These are phyloP conservation scores for Aspergillus eucalypticola DNA, from an alignment of 2,329 filamentous ascomycete genomes.

Conservation along the genomic window DNA sequence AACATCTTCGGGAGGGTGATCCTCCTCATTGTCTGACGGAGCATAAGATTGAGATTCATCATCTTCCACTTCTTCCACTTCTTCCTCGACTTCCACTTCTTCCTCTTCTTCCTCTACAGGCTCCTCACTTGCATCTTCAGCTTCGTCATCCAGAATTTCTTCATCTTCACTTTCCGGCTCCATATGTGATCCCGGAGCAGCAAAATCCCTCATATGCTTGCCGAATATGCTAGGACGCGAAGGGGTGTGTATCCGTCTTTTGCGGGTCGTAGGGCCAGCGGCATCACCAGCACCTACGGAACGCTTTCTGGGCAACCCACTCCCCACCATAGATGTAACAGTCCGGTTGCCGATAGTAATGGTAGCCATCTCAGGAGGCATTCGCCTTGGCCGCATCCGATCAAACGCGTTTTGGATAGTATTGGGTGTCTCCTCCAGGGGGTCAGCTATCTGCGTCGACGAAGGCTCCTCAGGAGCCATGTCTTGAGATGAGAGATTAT, in stretches of 20 bases:
- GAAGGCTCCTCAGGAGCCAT: constrained; percentile 14
- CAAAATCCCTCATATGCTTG: constrained; percentile 53
- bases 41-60: constrained; percentile 11
- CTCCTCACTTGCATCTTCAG: constrained; percentile 24
- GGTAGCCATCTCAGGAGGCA: constrained; percentile 65
- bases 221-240: constrained; percentile 45
- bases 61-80: constrained; percentile 16
- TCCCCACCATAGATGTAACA: constrained; percentile 65
- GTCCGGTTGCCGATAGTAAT: constrained; percentile 73
- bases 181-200: constrained; percentile 54
- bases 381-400: constrained; percentile 64
- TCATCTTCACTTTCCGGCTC: constrained; percentile 28
- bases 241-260: constrained; percentile 41
- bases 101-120: not conserved
- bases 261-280: constrained; percentile 35
- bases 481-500: constrained; percentile 6
- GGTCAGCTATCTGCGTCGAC: constrained; percentile 13
- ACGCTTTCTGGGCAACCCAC: constrained; percentile 45
- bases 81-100: constrained; percentile 16
- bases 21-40: constrained; percentile 21
- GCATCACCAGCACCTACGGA: constrained; percentile 30
- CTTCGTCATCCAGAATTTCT: constrained; percentile 28
- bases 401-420: constrained; percentile 63
- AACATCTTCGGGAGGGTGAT: constrained; percentile 10
- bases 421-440: constrained; percentile 40